phyloP scores from a whole-genome alignment of 2,329 filamentous ascomycete genomes.

The Simplicillium sp. region DNA sequence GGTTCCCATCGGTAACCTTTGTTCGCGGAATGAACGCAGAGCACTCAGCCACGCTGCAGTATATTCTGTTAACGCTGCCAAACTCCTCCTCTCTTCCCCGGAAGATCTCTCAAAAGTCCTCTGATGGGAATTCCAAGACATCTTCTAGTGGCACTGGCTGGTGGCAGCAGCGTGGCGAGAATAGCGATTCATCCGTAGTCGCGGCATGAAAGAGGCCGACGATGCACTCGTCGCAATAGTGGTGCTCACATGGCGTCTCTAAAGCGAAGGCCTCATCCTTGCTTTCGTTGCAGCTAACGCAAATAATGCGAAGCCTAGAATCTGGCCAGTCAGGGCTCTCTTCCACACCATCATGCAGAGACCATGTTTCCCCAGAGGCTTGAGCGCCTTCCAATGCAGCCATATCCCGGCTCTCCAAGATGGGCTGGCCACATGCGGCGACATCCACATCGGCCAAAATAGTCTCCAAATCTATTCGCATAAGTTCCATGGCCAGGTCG shows the following conservation, averaged over 20 bases:
- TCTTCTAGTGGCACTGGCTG: conserved; percentile 26
- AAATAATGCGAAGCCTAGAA: too few relatives aligned
- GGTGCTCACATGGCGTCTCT: conserved; percentile 19
- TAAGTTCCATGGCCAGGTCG: too few relatives aligned
- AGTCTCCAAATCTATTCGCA: too few relatives aligned
- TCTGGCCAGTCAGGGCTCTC: too few relatives aligned
- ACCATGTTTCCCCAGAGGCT: too few relatives aligned
- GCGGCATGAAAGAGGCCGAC: conserved; percentile 30
- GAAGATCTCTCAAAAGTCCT: conserved; percentile 24
- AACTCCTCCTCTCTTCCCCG: conserved; percentile 37
- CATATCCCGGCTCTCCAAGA: too few relatives aligned
- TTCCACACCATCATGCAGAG: too few relatives aligned
- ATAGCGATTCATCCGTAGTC: conserved; percentile 38
- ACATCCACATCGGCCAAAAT: too few relatives aligned
- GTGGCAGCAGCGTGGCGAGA: conserved; percentile 45
- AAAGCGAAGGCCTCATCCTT: neutral
- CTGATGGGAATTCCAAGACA: conserved; percentile 24
- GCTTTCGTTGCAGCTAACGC: neutral
- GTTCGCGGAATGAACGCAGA: conserved; percentile 32
- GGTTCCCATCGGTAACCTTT: conserved; percentile 12
- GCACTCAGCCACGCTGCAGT: conserved; percentile 36
- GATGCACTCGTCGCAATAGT: conserved; percentile 43
- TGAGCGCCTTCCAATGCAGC: too few relatives aligned
- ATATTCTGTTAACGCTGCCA: conserved; percentile 34
- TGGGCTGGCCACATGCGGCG: too few relatives aligned